Evolutionary conservation across 495 filamentous ascomycete species (phyloP), one percentile per base, ranked within the genome.

Genomic region (Sphaerosporella brunnea): DNA sequence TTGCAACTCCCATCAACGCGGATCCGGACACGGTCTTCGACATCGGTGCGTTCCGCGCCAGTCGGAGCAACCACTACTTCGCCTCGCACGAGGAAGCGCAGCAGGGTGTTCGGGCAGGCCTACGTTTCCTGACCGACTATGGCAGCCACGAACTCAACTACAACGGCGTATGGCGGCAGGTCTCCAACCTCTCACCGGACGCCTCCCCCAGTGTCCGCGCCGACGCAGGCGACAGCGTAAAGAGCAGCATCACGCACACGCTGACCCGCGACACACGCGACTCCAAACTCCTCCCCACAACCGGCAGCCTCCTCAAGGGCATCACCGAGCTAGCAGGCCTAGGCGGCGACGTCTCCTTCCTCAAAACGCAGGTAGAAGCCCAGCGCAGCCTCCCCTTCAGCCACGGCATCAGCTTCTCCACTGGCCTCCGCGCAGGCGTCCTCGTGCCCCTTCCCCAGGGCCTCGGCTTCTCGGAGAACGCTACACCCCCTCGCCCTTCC

Each of bases 61-160:
- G 79, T 9, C 47, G 58, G 10, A 90, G 83, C 2, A 73, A 84
- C 51, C 94, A 94, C 58, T 71, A 75, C 11, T 95, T 82, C 78
- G 83, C 90, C 2, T 88, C 80, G 48, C 88, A 97, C 56, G 88
- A 94, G 51, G 92, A 96, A 65, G 75, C 76, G 0, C 62, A 88
- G n/a, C 83, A 77, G 52, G 86, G 86, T 18, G 85, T 73, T 7
- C 78, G 74, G 62, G 68, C 80, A 7, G 86, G 80, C 47, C 62
- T 93, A 18, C 72, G 73, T 38, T 96, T 80, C 78, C 54, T 75
- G 39, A 74, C 70, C 23, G 69, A 69, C 20, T 71, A 73, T 25
- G 54, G 47, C 24, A 28, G 42, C 2, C 81, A 93, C 59, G 77
- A 90, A 51, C 45, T 94, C 46, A 72, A 73, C 34, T 93, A 93